phyloP scores from a whole-genome alignment of 345 rosid species.

The Linum trigynum region DNA sequence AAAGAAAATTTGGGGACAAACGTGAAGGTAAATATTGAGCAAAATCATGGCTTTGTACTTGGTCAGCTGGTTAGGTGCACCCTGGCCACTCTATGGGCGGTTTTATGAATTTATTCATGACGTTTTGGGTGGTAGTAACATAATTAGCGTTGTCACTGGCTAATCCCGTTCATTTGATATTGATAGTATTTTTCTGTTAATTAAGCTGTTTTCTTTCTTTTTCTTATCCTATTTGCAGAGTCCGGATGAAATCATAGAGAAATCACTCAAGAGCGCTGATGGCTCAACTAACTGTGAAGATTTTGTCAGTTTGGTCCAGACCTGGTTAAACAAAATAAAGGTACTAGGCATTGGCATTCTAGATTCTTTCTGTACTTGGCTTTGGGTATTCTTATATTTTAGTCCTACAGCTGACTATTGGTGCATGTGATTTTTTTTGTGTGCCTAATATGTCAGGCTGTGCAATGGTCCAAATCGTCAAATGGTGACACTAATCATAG shows the following conservation, averaged over 20 bases:
- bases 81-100: neutral
- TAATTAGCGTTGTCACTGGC: neutral
- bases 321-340: conserved; percentile 74
- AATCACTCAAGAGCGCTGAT: conserved; percentile 48
- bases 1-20: neutral
- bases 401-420: too few relatives aligned
- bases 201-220: neutral
- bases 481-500: conserved; percentile 79
- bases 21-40: neutral
- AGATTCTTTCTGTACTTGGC: neutral
- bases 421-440: neutral
- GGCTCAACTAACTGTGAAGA: conserved; percentile 69
- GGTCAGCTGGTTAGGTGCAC: neutral
- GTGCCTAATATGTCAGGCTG: conserved; percentile 19
- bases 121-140: neutral
- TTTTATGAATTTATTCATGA: neutral
- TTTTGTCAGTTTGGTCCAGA: conserved; percentile 67
- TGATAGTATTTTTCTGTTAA: neutral
- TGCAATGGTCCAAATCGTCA: conserved; percentile 53
- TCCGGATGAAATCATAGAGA: conserved; percentile 75
- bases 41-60: neutral
- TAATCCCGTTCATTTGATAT: too few relatives aligned
- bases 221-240: conserved; percentile 40
- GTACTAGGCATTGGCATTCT: conserved; percentile 25
- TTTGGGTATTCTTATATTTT: neutral